Evolutionary conservation across 1,139 yeast genomes (phyloP).

Genomic region (Diutina mesorugosa): DNA sequence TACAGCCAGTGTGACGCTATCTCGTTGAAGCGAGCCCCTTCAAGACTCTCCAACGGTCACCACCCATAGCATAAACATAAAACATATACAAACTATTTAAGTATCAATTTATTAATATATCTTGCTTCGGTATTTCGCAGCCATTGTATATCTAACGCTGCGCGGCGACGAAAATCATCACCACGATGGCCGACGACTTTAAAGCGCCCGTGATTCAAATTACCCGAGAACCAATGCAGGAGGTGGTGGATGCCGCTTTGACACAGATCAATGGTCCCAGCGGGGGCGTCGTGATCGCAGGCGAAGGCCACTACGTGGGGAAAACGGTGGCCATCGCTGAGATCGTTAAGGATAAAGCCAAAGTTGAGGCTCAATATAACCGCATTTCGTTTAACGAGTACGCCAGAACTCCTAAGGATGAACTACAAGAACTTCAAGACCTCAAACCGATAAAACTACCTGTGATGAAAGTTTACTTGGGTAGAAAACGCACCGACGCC

Average conservation of each 20-base stretch:
- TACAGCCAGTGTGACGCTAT: not conserved
- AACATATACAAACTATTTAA: no score
- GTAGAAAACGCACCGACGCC: not conserved
- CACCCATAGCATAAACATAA: not conserved
- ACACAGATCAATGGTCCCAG: not conserved
- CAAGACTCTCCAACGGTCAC: not conserved
- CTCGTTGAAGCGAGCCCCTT: not conserved
- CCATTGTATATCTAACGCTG: not conserved
- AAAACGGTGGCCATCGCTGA: not conserved
- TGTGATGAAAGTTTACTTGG: not conserved
- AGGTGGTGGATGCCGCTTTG: not conserved
- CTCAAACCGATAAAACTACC: not conserved
- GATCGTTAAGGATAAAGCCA: not conserved
- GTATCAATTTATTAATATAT: no score
- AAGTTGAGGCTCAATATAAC: not conserved
- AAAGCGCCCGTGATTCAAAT: not conserved
- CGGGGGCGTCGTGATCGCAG: not conserved
- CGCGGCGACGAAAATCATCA: not conserved
- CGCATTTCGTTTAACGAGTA: not conserved
- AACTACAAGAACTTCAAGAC: not conserved
- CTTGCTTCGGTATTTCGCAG: not conserved
- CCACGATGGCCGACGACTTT: not conserved
- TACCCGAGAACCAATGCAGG: not conserved
- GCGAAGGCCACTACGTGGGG: not conserved
- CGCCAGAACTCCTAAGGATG: not conserved